phyloP scores from a whole-genome alignment of 352 stramenopile species.

The Phytophthora tubulina region DNA sequence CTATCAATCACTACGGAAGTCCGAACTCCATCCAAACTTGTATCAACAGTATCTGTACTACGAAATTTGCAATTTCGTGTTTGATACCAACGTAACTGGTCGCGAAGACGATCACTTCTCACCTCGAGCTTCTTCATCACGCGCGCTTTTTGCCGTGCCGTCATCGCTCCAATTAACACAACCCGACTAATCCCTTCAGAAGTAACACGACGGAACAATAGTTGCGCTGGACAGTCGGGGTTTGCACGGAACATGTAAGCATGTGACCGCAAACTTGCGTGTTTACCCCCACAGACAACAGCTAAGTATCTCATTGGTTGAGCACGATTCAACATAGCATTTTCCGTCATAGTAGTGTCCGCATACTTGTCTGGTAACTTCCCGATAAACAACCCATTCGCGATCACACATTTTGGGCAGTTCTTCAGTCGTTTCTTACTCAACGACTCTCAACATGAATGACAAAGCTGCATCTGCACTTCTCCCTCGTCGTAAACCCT shows the following conservation, averaged over 20 bases:
- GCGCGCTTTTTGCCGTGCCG: neutral
- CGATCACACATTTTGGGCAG: neutral
- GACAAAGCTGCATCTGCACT: neutral
- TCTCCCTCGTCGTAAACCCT: neutral
- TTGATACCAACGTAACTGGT: neutral
- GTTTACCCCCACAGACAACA: neutral
- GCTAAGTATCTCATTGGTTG: too few species aligned
- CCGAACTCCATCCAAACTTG: neutral
- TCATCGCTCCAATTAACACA: neutral
- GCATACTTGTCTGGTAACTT: too few species aligned
- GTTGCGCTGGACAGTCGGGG: neutral
- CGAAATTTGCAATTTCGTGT: neutral
- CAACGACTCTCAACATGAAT: neutral
- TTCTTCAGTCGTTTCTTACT: neutral
- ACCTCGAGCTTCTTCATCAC: neutral
- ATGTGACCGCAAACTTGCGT: neutral
- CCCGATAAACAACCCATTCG: too few species aligned
- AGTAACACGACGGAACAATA: neutral
- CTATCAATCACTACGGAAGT: neutral
- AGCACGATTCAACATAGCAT: too few species aligned
- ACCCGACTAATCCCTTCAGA: neutral
- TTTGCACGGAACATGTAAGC: conserved; percentile 14
- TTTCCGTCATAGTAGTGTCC: too few species aligned
- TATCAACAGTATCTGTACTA: neutral
- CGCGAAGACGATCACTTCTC: neutral